A percentile compares a stretch with the other conserved stretches of the same genome.
Conservation (phyloP, 2,329 filamentous ascomycete species). For the Fusarium odoratissimum region DNA sequence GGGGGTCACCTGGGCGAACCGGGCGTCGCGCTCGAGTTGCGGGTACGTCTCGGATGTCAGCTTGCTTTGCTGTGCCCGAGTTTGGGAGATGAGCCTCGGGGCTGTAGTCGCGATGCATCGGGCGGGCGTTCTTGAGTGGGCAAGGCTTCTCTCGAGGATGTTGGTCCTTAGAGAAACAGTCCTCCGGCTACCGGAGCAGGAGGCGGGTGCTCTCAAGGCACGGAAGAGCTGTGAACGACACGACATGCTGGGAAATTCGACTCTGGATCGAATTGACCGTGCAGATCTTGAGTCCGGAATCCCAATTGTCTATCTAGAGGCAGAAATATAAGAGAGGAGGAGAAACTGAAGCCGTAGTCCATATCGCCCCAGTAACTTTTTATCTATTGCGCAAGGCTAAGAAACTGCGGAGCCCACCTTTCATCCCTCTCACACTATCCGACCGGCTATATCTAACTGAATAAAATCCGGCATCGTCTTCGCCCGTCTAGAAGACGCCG, state of each 20-base stretch:
- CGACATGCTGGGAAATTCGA: conserved; percentile 35
- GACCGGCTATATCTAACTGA: conserved; percentile 4
- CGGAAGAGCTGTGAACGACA: conserved; percentile 44
- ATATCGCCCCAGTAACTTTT: conserved; percentile 32
- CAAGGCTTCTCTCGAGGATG: conserved; percentile 12
- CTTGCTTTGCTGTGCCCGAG: conserved; percentile 56
- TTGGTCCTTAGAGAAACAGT: conserved; percentile 23
- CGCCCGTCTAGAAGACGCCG: background rate
- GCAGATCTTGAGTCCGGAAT: background rate
- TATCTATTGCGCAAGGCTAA: conserved; percentile 23
- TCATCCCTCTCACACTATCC: background rate
- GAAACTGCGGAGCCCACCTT: conserved; percentile 32
- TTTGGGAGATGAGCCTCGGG: conserved; percentile 44
- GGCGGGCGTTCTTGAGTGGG: conserved; percentile 8
- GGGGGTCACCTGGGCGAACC: conserved; percentile 77
- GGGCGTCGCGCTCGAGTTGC: conserved; percentile 80
- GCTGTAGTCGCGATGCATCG: conserved; percentile 48
- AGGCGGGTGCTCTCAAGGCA: conserved; percentile 40
- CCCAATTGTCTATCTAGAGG: conserved; percentile 5
- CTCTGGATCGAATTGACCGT: conserved; percentile 22
- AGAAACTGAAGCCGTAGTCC: conserved; percentile 1
- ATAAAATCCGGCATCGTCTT: background rate
- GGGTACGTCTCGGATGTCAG: conserved; percentile 91
- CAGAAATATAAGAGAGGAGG: background rate
- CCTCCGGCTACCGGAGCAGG: conserved; percentile 22